Base-by-base conservation (phyloP, 2,329 filamentous ascomycete genomes). In the Tolypocladium ovalisporum region DNA sequence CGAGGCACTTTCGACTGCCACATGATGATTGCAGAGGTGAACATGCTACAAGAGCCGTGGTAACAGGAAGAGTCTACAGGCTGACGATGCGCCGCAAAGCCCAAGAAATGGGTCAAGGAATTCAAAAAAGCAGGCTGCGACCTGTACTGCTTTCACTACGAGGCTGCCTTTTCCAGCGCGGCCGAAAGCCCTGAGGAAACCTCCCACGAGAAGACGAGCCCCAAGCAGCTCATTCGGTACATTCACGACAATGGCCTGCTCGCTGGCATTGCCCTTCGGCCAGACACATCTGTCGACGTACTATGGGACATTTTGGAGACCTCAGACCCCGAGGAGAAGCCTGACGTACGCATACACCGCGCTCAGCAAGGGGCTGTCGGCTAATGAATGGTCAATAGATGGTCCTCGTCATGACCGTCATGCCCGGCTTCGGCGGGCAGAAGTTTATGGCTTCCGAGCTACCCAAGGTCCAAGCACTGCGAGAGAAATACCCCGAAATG, bases 91-190 rank as follows among this genome's bases (percentile, higher is more conserved):
- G 8, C 27, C 22, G 27, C 17, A 63, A 64, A 94, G 92, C 94
- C 94, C 64, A 95, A 97, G 80, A 92, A 91, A 80, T 99, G 94
- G 94, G 92, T 97, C 66, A 89, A 89, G 69, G 90, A 96, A 61
- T 97, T 99, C 79, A 85, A 94, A 72, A 86, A 88, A 56, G 94
- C 91, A 59, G 94, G 94, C 56, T 97, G 92, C 75, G 91, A 99
- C 73, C 81, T 99, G n/a, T 99, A 99, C 79, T 97, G 94, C 80
- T 99, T 99, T 80, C 94, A 99, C 79, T 97, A 97, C 75, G 94
- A 99, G 76, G 94, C 94, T 32, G 94, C 94, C 62, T 82, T 94
- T 64, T 96, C 90, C 54, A 89, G 88, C 49, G 90, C 89, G 39
- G 91, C 92, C 66, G 90, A 92, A 68, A 84, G 81, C 56, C 92